phyloP scores from a whole-genome alignment of 495 filamentous ascomycete genomes.

The Tuber aestivum region DNA sequence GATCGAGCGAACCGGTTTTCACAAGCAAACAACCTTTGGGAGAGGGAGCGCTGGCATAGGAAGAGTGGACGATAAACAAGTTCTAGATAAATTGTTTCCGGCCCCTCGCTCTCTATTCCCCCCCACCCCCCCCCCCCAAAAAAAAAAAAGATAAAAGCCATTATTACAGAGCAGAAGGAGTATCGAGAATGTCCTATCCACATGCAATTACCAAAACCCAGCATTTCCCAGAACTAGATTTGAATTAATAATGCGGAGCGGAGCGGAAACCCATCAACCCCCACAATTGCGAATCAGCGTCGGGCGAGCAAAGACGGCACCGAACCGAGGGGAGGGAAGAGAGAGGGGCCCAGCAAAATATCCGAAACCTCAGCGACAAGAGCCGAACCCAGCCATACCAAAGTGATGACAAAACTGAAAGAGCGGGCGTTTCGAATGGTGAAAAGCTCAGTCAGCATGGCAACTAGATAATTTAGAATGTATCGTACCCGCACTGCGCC shows the following conservation, averaged over 20 bases:
- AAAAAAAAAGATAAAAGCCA: neutral
- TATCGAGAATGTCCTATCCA: neutral
- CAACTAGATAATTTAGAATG: too few relatives aligned
- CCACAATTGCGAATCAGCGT: neutral
- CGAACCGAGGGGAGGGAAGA: neutral
- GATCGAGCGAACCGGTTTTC: neutral
- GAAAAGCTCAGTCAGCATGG: neutral
- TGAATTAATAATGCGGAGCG: neutral
- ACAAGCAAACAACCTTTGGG: neutral
- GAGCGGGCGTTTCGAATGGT: neutral
- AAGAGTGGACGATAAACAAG: neutral
- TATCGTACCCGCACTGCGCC: too few relatives aligned
- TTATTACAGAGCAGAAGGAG: neutral
- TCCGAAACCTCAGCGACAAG: neutral
- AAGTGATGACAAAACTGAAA: neutral
- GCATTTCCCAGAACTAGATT: neutral
- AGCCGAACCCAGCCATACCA: neutral
- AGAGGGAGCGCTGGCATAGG: neutral
- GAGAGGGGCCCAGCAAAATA: neutral
- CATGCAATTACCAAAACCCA: neutral
- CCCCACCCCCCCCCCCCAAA: too few relatives aligned
- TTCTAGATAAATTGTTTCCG: neutral
- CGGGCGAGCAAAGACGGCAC: neutral
- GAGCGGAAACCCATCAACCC: neutral
- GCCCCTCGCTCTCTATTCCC: neutral